Percentiles rank a stretch among this genome's conserved stretches.
phyloP scores from a whole-genome alignment of 106 monocot species.

The Dendrobium officinale region DNA sequence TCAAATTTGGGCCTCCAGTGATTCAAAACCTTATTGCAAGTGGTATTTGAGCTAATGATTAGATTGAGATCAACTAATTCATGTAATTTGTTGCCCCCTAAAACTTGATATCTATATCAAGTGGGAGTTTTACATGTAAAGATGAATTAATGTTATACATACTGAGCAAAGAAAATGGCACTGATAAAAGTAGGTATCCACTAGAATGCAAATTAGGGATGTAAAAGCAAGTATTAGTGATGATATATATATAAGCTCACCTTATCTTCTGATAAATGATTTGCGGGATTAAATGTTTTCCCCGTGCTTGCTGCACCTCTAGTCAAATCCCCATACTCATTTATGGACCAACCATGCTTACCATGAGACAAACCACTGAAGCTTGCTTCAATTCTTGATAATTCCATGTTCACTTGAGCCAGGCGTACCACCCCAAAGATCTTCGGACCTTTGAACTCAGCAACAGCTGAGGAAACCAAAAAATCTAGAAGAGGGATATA shows the following conservation, averaged over 20 bases:
- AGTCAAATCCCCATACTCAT: conserved; percentile 91
- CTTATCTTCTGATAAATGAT: conserved; percentile 28
- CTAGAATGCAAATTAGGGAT: not conserved
- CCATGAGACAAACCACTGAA: conserved; percentile 83
- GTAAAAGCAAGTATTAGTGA: not conserved
- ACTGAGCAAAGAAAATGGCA: no score
- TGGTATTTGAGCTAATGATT: no score
- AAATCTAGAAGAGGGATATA: conserved; percentile 44
- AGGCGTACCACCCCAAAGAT: conserved; percentile 83
- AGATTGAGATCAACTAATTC: no score
- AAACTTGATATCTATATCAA: no score
- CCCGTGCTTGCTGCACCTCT: conserved; percentile 71
- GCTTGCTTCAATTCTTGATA: conserved; percentile 81
- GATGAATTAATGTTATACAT: no score
- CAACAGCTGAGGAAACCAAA: conserved; percentile 79
- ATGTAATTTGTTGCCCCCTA: no score
- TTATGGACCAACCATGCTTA: conserved; percentile 78
- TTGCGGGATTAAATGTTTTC: conserved; percentile 43
- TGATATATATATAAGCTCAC: conserved; percentile 16
- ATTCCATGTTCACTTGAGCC: conserved; percentile 83
- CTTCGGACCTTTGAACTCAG: conserved; percentile 87
- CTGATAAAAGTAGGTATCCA: not conserved
- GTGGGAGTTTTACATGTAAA: no score
- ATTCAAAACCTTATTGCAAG: no score
- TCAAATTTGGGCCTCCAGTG: no score